phyloP scores from a whole-genome alignment of 371 early-diverging fungal species.

The Actinomucor elegans region DNA sequence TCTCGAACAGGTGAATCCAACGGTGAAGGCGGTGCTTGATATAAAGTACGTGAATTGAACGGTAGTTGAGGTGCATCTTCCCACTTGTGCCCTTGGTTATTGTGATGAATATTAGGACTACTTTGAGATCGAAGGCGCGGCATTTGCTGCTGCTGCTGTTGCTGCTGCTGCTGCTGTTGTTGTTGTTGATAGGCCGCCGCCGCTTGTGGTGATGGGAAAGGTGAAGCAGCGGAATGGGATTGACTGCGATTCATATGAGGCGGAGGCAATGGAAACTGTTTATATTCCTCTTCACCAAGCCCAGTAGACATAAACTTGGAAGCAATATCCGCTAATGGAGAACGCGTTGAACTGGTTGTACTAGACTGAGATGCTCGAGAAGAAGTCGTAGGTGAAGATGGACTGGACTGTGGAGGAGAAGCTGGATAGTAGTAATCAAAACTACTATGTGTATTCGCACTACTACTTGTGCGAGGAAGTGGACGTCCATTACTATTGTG shows the following conservation, averaged over 20 bases:
- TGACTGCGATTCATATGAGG: slow-evolving; percentile 34
- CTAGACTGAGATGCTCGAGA: slow-evolving; percentile 34
- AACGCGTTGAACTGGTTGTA: slow-evolving; percentile 15
- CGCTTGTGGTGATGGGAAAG: background rate
- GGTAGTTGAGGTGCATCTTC: slow-evolving; percentile 28
- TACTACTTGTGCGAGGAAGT: slow-evolving; percentile 15
- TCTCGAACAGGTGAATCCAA: slow-evolving; percentile 14
- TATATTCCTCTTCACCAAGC: slow-evolving; percentile 15
- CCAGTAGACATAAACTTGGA: slow-evolving; percentile 42
- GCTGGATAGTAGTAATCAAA: slow-evolving; percentile 40
- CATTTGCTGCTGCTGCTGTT: slow-evolving; percentile 8
- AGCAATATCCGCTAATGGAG: slow-evolving; percentile 48
- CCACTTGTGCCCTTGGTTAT: slow-evolving; percentile 10
- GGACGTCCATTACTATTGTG: slow-evolving; percentile 2
- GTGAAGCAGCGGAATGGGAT: slow-evolving; percentile 34
- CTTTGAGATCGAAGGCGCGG: slow-evolving; percentile 62
- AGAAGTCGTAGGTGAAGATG: slow-evolving; percentile 55
- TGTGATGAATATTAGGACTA: slow-evolving; percentile 61
- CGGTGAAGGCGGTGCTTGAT: slow-evolving; percentile 24
- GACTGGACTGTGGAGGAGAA: slow-evolving; percentile 62
- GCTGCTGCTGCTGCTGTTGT: slow-evolving; percentile 36
- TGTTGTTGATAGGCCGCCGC: background rate
- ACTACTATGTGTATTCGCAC: slow-evolving; percentile 4
- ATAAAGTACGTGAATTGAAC: slow-evolving; percentile 28
- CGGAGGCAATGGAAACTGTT: slow-evolving; percentile 13